Evolutionary conservation across 2,329 filamentous ascomycete species (phyloP).

Genomic region (Colletotrichum abscissum): DNA sequence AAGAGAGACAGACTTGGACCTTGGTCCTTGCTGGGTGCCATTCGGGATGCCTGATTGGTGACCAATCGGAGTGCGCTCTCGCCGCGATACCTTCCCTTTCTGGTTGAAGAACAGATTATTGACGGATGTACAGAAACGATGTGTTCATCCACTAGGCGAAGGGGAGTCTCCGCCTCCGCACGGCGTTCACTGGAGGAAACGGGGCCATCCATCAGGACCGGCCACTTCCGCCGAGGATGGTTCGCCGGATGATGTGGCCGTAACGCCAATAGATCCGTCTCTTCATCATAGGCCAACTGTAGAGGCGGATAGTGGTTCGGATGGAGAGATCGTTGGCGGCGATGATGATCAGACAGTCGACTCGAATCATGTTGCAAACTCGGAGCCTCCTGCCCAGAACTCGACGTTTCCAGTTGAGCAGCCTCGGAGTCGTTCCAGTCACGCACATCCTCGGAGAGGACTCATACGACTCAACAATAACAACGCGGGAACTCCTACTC

Average conservation of each 20-base stretch:
- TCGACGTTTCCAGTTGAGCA: neutral
- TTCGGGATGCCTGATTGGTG: no score
- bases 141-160: conserved; percentile 22
- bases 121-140: conserved; percentile 33
- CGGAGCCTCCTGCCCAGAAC: neutral
- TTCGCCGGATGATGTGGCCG: neutral
- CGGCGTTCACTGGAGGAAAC: conserved; percentile 6
- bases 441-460: neutral
- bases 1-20: neutral
- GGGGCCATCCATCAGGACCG: neutral
- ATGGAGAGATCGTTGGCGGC: neutral
- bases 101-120: neutral
- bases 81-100: neutral
- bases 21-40: neutral
- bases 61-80: conserved; percentile 11
- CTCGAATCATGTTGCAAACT: neutral
- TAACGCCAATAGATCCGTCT: neutral
- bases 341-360: neutral
- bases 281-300: neutral
- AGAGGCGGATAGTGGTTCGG: neutral
- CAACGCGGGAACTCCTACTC: neutral
- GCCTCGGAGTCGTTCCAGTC: neutral
- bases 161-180: conserved; percentile 18
- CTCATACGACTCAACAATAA: neutral
- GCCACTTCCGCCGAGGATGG: neutral